Evolutionary conservation across 2,329 filamentous ascomycete genomes (phyloP).

Genomic region (Ramularia collo-cygni): DNA sequence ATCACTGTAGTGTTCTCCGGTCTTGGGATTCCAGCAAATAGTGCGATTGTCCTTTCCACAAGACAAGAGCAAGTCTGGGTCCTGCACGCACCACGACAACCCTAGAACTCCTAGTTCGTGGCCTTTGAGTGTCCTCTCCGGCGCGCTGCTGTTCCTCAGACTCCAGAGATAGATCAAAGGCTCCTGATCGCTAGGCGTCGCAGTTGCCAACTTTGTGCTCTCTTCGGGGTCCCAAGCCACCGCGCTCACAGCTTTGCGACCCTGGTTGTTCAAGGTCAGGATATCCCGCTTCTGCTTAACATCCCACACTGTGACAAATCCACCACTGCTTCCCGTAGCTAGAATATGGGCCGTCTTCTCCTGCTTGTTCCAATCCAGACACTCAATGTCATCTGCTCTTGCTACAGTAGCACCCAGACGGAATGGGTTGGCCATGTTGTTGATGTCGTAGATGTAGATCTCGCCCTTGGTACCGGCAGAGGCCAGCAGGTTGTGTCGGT

Average conservation of each 20-base stretch:
- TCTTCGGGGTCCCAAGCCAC: constrained; percentile 96
- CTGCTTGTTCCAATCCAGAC: constrained; percentile 88
- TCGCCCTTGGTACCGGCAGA: constrained; percentile 93
- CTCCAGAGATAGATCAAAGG: constrained; percentile 92
- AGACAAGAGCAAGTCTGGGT: constrained; percentile 80
- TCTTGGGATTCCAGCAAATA: constrained; percentile 93
- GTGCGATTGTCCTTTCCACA: constrained; percentile 96
- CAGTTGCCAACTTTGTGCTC: constrained; percentile 86
- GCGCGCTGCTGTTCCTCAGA: constrained; percentile 89
- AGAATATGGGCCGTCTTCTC: constrained; percentile 88
- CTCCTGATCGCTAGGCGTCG: constrained; percentile 79
- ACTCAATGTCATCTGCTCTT: constrained; percentile 90
- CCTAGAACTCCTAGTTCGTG: constrained; percentile 92
- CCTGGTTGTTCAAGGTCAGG: constrained; percentile 80
- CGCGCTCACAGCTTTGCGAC: constrained; percentile 86
- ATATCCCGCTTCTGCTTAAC: constrained; percentile 97
- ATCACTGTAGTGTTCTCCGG: constrained; percentile 78
- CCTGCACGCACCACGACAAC: constrained; percentile 89
- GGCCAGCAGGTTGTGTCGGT: constrained; percentile 82
- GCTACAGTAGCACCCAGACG: constrained; percentile 81
- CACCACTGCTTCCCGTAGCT: constrained; percentile 84
- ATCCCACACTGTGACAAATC: constrained; percentile 98
- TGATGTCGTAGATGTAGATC: constrained; percentile 90
- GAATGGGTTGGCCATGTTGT: constrained; percentile 82
- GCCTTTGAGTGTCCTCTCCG: constrained; percentile 79